A percentile compares a stretch with the other conserved stretches of the same genome.
These are phyloP conservation scores for Solanum etuberosum DNA, from an alignment of 257 asterid species.

Conservation along the genomic window DNA sequence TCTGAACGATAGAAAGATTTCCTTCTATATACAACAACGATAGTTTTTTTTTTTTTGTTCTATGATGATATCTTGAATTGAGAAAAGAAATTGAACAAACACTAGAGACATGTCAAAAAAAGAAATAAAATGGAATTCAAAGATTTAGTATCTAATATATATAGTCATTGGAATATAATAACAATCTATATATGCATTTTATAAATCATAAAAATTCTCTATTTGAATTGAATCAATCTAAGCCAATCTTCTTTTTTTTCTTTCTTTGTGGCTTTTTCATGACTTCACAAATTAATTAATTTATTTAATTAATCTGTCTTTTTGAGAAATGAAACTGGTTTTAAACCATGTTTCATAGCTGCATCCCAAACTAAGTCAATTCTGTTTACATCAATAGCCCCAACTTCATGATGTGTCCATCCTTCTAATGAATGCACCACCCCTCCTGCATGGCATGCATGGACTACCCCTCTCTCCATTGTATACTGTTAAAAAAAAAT, in stretches of 20 bases:
- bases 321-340: constrained; percentile 22
- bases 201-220: neutral
- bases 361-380: constrained; percentile 65
- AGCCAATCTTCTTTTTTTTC: neutral
- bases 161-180: neutral
- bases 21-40: neutral
- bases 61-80: neutral
- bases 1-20: neutral
- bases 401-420: constrained; percentile 69
- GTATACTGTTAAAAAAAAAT: constrained; percentile 38
- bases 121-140: neutral
- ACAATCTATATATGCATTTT: neutral
- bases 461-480: constrained; percentile 91
- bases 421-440: constrained; percentile 55
- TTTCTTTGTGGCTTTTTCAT: neutral
- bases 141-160: neutral
- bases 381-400: constrained; percentile 50
- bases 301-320: neutral
- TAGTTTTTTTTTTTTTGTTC: neutral
- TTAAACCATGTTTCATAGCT: constrained; percentile 56
- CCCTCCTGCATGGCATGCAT: constrained; percentile 79
- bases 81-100: neutral
- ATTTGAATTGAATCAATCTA: neutral
- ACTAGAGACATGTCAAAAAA: neutral
- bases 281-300: neutral